Conservation (phyloP, 129 eudicot species). For the Mikania micrantha region DNA sequence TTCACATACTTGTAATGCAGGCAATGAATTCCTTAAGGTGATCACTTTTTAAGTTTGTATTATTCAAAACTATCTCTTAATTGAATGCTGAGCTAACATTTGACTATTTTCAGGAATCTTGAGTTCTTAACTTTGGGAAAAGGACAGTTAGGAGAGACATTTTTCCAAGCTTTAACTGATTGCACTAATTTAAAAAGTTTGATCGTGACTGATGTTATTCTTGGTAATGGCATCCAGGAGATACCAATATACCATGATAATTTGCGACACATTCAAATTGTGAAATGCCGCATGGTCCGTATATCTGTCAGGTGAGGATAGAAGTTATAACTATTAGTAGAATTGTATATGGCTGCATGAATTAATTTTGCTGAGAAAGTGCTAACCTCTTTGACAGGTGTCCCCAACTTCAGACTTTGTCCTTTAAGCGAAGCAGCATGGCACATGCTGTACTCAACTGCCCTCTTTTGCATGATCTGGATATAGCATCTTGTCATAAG, state of each 20-base stretch:
- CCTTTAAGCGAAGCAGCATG: slow-evolving; percentile 96
- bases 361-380: slow-evolving; percentile 1
- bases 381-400: slow-evolving; percentile 52
- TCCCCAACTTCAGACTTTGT: slow-evolving; percentile 79
- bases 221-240: slow-evolving; percentile 88
- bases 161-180: slow-evolving; percentile 69
- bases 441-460: slow-evolving; percentile 85
- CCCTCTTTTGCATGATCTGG: slow-evolving; percentile 79
- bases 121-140: slow-evolving; percentile 73
- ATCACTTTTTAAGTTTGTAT: slow-evolving; percentile 1
- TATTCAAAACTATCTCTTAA: neutral
- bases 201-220: slow-evolving; percentile 71
- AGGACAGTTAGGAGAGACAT: slow-evolving; percentile 79
- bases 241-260: slow-evolving; percentile 69
- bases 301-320: slow-evolving; percentile 66
- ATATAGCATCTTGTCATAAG: slow-evolving; percentile 97
- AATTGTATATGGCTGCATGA: neutral
- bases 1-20: slow-evolving; percentile 69
- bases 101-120: slow-evolving; percentile 57
- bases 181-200: slow-evolving; percentile 70
- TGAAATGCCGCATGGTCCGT: slow-evolving; percentile 86
- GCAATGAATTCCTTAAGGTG: slow-evolving; percentile 73
- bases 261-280: slow-evolving; percentile 65
- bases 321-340: neutral
- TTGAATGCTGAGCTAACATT: neutral